Base-by-base conservation (phyloP, 306 rosid genomes). In the Lotus japonicus region DNA sequence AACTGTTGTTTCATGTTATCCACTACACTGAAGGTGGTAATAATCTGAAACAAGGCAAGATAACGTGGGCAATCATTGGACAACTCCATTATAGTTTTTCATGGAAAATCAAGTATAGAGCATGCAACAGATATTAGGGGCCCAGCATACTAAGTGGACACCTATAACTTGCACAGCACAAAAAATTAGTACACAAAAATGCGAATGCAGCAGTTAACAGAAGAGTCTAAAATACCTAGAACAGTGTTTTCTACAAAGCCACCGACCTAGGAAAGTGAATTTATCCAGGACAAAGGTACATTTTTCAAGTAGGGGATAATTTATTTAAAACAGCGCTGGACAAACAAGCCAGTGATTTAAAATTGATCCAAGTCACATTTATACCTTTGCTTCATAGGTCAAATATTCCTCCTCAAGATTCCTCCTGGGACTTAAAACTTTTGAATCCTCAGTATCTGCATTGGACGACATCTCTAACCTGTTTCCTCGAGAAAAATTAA, bases 381-480 rank as follows among this genome's bases (percentile, higher is more conserved):
- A 36, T 84, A 95, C 99, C 96, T 88, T 90, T 49, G 95, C 85
- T 82, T 95, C 99, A 48, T 77, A 84, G 48, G 75, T 85, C 81
- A 90, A 68, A 87, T 90, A 95, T 81, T 90, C 99, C 83, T 91
- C 90, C 84, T 95, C 97, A 6, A 95, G 92, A 88, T 82, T 88
- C 66, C 73, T 88, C 85, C 86, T 82, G 11, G 95, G 99, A 71
- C 82, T 87, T 58, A 84, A 76, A 58, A 61, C 54, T 75, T 80
- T 77, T 43, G 92, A 79, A 17, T 80, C 92, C 31, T 85, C 95
- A 7, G 79, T 77, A 38, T 80, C 95, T 59, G 77, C 65, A 59
- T 38, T 41, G 21, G 92, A 18, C 38, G 79, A 58, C 52, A 9
- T 75, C 64, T 74, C 83, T 41, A 80, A 82, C 81, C 99, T 95